phyloP scores from a whole-genome alignment of 2,329 filamentous ascomycete species.

The Xenoacremonium recifei region DNA sequence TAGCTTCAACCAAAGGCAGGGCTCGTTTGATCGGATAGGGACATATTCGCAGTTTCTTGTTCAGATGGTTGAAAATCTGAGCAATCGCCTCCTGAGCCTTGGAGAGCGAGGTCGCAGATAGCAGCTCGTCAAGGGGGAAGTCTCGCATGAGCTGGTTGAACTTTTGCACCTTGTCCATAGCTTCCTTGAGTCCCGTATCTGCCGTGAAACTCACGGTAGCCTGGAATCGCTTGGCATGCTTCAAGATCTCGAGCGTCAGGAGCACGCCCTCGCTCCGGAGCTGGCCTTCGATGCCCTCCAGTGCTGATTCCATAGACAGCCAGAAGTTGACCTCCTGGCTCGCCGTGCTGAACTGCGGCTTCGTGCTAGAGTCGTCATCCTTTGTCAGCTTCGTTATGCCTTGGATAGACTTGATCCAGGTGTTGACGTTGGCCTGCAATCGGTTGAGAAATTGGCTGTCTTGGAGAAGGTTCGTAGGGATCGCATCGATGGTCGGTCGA shows the following conservation, averaged over 20 bases:
- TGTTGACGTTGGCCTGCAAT: slow-evolving; percentile 89
- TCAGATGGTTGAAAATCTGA: slow-evolving; percentile 90
- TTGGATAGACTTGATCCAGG: slow-evolving; percentile 98
- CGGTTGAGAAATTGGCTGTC: slow-evolving; percentile 93
- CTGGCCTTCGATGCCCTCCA: slow-evolving; percentile 89
- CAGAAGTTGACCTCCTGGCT: slow-evolving; percentile 99
- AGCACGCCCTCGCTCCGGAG: slow-evolving; percentile 84
- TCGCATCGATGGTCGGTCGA: slow-evolving; percentile 74
- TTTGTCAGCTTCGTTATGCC: slow-evolving; percentile 91
- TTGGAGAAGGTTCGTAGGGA: slow-evolving; percentile 72
- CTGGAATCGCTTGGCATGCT: slow-evolving; percentile 96
- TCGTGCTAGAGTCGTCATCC: slow-evolving; percentile 66
- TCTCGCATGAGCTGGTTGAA: slow-evolving; percentile 99
- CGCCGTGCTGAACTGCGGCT: slow-evolving; percentile 62
- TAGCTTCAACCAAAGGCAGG: slow-evolving; percentile 91
- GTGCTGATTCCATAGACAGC: slow-evolving; percentile 91
- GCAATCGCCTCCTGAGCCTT: slow-evolving; percentile 88
- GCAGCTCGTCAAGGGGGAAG: slow-evolving; percentile 90
- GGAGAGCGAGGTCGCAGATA: slow-evolving; percentile 84
- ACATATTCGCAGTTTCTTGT: slow-evolving; percentile 96
- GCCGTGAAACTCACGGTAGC: slow-evolving; percentile 95
- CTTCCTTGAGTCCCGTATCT: slow-evolving; percentile 94
- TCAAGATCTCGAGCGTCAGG: slow-evolving; percentile 90
- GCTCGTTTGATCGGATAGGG: slow-evolving; percentile 92
- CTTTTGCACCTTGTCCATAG: slow-evolving; percentile 93